A percentile compares a stretch with the other conserved stretches of the same genome.
Evolutionary conservation across 768 basidiomycete species (phyloP).

Genomic region (Hericium alpestre): DNA sequence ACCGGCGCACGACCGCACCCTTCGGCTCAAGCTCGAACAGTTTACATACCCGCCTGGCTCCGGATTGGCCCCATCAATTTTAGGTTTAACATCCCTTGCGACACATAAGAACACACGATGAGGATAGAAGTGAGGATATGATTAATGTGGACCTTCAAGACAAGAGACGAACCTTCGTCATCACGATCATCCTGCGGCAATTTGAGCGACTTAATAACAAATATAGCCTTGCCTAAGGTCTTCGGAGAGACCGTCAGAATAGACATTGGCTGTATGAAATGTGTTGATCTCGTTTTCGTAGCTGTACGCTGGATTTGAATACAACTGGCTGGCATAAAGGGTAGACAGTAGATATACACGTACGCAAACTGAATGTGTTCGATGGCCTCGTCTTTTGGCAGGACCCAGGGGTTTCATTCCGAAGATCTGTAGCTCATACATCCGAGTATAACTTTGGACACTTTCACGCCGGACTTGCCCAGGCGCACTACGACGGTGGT

Average conservation of each 20-base stretch:
- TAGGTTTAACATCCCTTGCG: background rate
- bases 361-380: conserved; percentile 18
- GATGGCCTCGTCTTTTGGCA: conserved; percentile 18
- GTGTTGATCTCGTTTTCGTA: conserved; percentile 51
- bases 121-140: no score
- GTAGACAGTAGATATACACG: conserved; percentile 7
- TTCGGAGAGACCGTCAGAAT: conserved; percentile 25
- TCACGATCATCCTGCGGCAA: conserved; percentile 28
- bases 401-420: conserved; percentile 22
- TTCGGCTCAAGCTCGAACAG: background rate
- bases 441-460: conserved; percentile 57
- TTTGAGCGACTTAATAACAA: no score
- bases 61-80: background rate
- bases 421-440: conserved; percentile 46
- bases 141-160: no score
- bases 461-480: conserved; percentile 47
- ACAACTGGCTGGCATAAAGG: conserved; percentile 7
- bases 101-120: background rate
- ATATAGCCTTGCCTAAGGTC: conserved; percentile 27
- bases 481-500: conserved; percentile 13
- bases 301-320: conserved; percentile 22
- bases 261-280: conserved; percentile 46
- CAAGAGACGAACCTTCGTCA: conserved; percentile 26
- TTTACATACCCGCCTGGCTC: background rate
- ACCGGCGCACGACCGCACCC: conserved; percentile 3